These are phyloP conservation scores for Solidago caesia DNA, from an alignment of 129 eudicot species.

Conservation along the genomic window DNA sequence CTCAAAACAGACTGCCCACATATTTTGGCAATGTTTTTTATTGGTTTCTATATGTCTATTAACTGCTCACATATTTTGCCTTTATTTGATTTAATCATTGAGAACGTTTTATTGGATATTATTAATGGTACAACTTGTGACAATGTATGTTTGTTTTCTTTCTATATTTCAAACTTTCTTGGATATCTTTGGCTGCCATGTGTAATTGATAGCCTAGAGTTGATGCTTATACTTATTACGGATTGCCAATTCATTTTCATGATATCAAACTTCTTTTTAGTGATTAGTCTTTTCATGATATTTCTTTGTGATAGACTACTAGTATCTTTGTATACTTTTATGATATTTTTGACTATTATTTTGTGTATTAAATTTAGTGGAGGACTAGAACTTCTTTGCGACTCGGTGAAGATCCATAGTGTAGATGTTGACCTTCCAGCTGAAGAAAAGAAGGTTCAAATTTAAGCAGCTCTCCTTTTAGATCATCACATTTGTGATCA, in stretches of 20 bases:
- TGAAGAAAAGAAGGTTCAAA: constrained; percentile 59
- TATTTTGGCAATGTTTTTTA: not conserved
- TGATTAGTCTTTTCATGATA: not conserved
- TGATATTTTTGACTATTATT: constrained; percentile 15
- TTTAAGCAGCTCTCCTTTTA: constrained; percentile 6
- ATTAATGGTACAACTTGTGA: not conserved
- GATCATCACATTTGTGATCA: not conserved
- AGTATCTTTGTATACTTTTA: not conserved
- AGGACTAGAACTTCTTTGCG: constrained; percentile 88
- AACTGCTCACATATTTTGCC: not conserved
- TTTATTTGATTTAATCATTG: not conserved
- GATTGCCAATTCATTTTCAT: no score
- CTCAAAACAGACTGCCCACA: not conserved
- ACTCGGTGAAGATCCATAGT: constrained; percentile 76
- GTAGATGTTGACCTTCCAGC: constrained; percentile 59
- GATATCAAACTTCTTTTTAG: no score
- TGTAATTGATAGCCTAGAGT: not conserved
- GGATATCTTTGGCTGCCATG: not conserved
- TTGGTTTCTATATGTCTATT: no score
- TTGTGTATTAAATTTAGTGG: constrained; percentile 47
- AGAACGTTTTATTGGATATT: not conserved
- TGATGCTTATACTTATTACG: no score
- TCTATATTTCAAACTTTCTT: not conserved
- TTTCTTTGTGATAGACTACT: not conserved
- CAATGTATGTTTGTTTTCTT: not conserved